Percentiles rank a stretch among this genome's conserved stretches.
phyloP scores from a whole-genome alignment of 805 yeast species.

The Yarrowia porcina region DNA sequence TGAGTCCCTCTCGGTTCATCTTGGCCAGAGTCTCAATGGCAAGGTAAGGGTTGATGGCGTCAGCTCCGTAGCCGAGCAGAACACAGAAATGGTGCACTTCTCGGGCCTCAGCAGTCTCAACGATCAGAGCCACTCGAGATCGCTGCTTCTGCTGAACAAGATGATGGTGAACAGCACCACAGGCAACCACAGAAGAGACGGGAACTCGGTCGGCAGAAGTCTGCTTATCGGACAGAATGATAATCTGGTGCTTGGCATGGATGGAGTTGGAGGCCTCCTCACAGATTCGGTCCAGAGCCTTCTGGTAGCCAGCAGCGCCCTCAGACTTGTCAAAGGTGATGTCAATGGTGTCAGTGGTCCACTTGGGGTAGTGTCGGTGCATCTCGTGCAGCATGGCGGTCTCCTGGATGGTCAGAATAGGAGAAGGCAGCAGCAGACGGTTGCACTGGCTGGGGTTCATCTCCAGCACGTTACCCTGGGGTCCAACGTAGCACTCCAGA shows the following conservation, averaged over 20 bases:
- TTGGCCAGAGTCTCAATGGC: conserved; percentile 85
- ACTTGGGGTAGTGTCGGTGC: conserved; percentile 71
- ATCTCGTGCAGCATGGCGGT: conserved; percentile 72
- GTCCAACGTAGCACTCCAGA: conserved; percentile 93
- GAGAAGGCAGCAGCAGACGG: conserved; percentile 76
- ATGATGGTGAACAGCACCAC: conserved; percentile 96
- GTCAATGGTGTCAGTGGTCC: conserved; percentile 81
- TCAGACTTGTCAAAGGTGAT: conserved; percentile 81
- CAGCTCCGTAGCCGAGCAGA: conserved; percentile 95
- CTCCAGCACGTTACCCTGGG: conserved; percentile 94
- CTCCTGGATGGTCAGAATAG: conserved; percentile 72
- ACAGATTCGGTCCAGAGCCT: conserved; percentile 82
- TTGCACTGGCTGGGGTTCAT: conserved; percentile 91
- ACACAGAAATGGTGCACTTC: conserved; percentile 97
- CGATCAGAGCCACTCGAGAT: conserved; percentile 84
- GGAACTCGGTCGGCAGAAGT: conserved; percentile 64
- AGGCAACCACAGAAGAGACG: conserved; percentile 84
- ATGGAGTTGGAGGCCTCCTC: conserved; percentile 83
- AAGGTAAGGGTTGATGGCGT: conserved; percentile 90
- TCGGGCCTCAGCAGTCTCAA: conserved; percentile 96
- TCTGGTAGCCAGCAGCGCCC: conserved; percentile 81
- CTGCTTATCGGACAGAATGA: conserved; percentile 71
- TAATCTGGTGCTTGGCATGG: conserved; percentile 66
- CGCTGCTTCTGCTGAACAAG: conserved; percentile 94
- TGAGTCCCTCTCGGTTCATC: conserved; percentile 75